Base-by-base conservation (phyloP, 768 basidiomycete genomes). In the Coprinopsis strossmayeri region DNA sequence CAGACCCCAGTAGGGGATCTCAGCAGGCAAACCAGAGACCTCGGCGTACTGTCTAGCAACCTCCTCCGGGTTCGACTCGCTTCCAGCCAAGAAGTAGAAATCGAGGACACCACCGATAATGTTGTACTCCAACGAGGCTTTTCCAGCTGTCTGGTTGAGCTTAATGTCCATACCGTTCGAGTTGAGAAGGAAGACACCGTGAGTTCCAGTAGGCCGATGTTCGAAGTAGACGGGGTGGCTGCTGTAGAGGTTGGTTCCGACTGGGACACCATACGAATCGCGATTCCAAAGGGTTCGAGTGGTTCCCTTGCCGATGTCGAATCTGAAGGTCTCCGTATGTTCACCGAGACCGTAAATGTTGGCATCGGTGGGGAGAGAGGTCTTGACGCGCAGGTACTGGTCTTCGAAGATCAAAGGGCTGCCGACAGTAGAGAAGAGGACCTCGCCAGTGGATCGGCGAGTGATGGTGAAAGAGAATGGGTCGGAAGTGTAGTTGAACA, bases 311-410 rank as follows among this genome's bases (percentile, higher is more conserved):
- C 50, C 50, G 17, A 17, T 26, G 7, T 70, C 61, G 23, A 87
- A 75, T 15, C 74, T 78, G 73, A 87, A 86, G 0, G 75, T 57
- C 50, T 84, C 74, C 3, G 79, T 78, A 59, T 84, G 81, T 55
- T 85, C 84, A n/a, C 87, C 87, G 9, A 89, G 71, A 2, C 88
- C 88, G 58, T 87, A 88, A 47, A 89, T 75, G 61, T 88, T 87
- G 23, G 87, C 76, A 34, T 75, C 61, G 2, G 61, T 46, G 0
- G 84, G 81, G 0, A 90, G 62, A 38, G 58, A 61, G 15, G 84
- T 84, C 59, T 84, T 82, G 53, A 90, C 66, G 45, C 85, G 82
- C 12, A 90, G 70, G 59, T 84, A 90, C 62, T 88, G 87, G 1
- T 82, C 76, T 55, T 87, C 84, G 57, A 84, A 89, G 53, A 91